Percentiles rank a stretch among this genome's conserved stretches.
Evolutionary conservation across 306 rosid species (phyloP).

Genomic region (Lagenaria siceraria): DNA sequence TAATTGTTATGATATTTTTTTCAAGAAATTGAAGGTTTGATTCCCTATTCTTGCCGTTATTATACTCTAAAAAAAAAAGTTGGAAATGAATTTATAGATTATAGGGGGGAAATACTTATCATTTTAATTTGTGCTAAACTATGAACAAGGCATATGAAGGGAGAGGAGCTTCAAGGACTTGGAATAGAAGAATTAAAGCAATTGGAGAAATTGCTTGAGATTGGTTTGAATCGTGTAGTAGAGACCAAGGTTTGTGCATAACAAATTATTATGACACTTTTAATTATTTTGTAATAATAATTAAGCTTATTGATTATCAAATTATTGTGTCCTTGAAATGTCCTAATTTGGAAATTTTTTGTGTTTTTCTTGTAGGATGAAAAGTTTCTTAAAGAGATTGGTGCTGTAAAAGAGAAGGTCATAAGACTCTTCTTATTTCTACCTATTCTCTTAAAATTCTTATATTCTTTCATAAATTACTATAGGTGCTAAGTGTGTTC

Average conservation of each 20-base stretch:
- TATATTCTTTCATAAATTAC: not conserved
- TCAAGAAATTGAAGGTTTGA: too few species aligned
- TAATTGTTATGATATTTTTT: too few species aligned
- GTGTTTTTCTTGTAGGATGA: slow-evolving; percentile 9
- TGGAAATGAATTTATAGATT: too few species aligned
- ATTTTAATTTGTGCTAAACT: not conserved
- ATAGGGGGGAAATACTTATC: not conserved
- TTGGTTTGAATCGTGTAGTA: slow-evolving; percentile 1
- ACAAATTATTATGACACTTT: not conserved
- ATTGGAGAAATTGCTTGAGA: slow-evolving; percentile 6
- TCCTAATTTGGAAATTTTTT: not conserved
- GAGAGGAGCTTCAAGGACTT: slow-evolving; percentile 9
- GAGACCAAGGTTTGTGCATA: not conserved
- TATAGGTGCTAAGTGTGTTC: not conserved
- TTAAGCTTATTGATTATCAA: not conserved
- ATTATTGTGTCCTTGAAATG: not conserved
- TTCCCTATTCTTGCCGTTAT: too few species aligned
- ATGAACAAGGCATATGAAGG: slow-evolving; percentile 7
- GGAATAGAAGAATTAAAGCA: slow-evolving; percentile 6
- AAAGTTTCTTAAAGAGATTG: slow-evolving; percentile 12
- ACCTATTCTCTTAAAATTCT: not conserved
- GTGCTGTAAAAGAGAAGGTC: slow-evolving; percentile 21
- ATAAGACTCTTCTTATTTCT: not conserved
- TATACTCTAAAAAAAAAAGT: too few species aligned
- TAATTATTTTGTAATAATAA: too few species aligned